Evolutionary conservation across 139 green algal genomes (phyloP), one percentile per base, ranked within the genome.

Genomic region (Microglena sp.): DNA sequence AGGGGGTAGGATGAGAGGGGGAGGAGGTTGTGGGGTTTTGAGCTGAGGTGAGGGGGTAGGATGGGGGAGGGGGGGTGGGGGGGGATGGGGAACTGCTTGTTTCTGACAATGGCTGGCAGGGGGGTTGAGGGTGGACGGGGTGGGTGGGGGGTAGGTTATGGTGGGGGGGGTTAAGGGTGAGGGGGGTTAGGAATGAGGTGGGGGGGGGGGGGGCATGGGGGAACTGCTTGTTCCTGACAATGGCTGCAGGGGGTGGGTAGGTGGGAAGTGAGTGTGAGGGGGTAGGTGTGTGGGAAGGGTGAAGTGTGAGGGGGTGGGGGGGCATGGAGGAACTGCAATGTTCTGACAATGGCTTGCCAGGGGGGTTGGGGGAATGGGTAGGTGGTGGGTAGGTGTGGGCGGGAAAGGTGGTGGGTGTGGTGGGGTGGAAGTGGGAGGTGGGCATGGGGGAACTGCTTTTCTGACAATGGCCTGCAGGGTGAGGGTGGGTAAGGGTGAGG

Each of bases 381-480:
- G 40, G 18, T 18, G 15, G 18, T 11, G 40, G 18, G 40, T 24
- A 18, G 40, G 40, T 11, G 40, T 24, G 40, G 18, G 40, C 11
- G 40, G 18, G 40, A 50, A 18, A 50, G 40, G 18, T 11, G 18
- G 40, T 24, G 40, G 40, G 40, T 24, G 40, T 24, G 40, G 18
- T 11, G 40, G 11, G 40, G 40, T 82, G 76, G 32, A 79, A 33
- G 32, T 60, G 55, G 54, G 40, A 50, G 40, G 18, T 11, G 15
- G n/a, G 3, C 24, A 36, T 84, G 74, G 2, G 71, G 72, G 46
- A 80, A 79, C 8, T 32, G 29, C 32, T 55, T 24, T n/a, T n/a
- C n/a, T n/a, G n/a, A n/a, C n/a, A 5, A 21, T 58, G 21, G 55
- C 57, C 45, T 33, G 33, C 7, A 60, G 54, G 15, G n/a, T 33